phyloP scores from a whole-genome alignment of 306 rosid species.

The Acacia confusa region DNA sequence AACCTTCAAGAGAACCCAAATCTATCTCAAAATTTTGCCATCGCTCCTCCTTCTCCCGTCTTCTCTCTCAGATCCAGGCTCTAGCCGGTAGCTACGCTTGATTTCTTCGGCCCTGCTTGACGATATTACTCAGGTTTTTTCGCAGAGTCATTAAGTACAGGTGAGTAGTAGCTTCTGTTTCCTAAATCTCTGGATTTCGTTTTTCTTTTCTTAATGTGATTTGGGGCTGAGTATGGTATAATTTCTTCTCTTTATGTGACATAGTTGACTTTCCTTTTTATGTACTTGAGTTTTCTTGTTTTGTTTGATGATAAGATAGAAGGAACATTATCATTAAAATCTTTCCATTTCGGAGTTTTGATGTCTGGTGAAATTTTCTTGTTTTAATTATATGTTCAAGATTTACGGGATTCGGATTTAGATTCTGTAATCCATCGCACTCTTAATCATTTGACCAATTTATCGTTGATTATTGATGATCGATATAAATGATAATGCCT shows the following conservation, averaged over 20 bases:
- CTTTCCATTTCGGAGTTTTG: constrained; percentile 30
- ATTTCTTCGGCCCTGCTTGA: constrained; percentile 7
- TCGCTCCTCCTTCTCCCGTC: constrained; percentile 13
- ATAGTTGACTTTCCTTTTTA: constrained; percentile 27
- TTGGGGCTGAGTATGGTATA: constrained; percentile 18
- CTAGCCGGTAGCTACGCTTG: constrained; percentile 31
- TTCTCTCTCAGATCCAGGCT: constrained; percentile 19
- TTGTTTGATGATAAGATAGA: constrained; percentile 25
- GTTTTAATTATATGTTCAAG: not conserved
- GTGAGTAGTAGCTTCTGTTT: constrained; percentile 39
- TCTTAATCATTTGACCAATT: not conserved
- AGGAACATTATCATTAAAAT: not conserved
- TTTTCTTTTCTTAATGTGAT: constrained; percentile 8
- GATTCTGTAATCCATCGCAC: not conserved
- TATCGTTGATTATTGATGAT: not conserved
- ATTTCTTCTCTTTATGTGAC: not conserved
- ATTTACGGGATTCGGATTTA: not conserved
- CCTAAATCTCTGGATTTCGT: constrained; percentile 9
- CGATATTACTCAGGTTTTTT: constrained; percentile 17
- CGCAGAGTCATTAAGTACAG: constrained; percentile 2
- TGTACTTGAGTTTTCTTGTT: not conserved
- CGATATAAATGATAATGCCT: not conserved
- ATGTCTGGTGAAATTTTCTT: not conserved
- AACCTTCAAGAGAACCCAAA: not conserved
- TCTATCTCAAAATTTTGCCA: not conserved